phyloP scores from a whole-genome alignment of 306 rosid species.

The Fagus crenata region DNA sequence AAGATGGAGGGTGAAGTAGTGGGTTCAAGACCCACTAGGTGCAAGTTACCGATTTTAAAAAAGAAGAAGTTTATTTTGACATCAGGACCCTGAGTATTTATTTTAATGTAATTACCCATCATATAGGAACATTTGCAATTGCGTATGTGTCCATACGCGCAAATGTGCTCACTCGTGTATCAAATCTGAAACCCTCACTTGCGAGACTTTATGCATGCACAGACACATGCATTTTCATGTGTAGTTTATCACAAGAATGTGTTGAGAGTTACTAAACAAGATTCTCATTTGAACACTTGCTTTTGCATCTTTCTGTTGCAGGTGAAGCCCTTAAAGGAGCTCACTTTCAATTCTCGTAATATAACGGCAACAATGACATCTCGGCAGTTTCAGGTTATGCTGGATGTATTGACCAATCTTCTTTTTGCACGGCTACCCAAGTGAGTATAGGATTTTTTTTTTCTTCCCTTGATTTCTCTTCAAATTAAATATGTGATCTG shows the following conservation, averaged over 20 bases:
- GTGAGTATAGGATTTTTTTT: constrained; percentile 46
- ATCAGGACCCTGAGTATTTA: neutral
- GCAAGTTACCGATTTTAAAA: too few relatives aligned
- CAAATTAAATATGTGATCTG: neutral
- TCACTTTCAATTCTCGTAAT: constrained; percentile 77
- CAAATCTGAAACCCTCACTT: neutral
- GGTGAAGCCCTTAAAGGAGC: constrained; percentile 98
- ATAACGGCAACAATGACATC: constrained; percentile 98
- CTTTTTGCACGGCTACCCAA: constrained; percentile 91
- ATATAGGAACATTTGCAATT: neutral
- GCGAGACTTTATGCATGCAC: neutral
- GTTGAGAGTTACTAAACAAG: neutral
- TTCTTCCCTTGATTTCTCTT: constrained; percentile 10
- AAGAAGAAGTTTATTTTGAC: too few relatives aligned
- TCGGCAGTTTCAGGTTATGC: constrained; percentile 97
- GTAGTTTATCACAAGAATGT: neutral
- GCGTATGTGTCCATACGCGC: neutral
- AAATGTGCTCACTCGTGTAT: neutral
- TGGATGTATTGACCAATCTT: constrained; percentile 89
- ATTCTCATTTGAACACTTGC: neutral
- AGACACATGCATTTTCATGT: neutral
- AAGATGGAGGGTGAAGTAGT: too few relatives aligned
- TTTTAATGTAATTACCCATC: neutral
- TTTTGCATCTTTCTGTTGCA: constrained; percentile 45
- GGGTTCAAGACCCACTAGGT: too few relatives aligned